Percentiles rank a stretch among this genome's conserved stretches.
phyloP scores from a whole-genome alignment of 2,329 filamentous ascomycete genomes.

The Lomentospora prolificans region DNA sequence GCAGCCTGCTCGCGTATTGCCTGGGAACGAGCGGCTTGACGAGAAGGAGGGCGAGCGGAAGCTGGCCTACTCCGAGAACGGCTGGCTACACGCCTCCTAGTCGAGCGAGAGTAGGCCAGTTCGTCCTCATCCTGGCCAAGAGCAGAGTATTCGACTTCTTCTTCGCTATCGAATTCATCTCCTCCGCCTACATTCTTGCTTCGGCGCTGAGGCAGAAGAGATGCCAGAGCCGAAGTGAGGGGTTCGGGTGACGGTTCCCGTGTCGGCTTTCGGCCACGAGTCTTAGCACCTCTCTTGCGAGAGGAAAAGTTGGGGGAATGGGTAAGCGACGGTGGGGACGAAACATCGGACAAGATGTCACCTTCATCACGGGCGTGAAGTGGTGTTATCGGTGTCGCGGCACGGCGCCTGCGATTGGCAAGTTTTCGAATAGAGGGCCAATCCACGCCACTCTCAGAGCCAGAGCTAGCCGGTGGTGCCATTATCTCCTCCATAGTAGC shows the following conservation, averaged over 20 bases:
- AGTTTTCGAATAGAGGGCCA: conserved; percentile 45
- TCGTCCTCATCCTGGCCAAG: conserved; percentile 47
- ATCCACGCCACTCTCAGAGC: conserved; percentile 31
- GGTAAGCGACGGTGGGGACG: conserved; percentile 56
- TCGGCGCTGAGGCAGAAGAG: conserved; percentile 42
- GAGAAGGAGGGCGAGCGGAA: conserved; percentile 15
- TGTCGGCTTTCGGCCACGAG: conserved; percentile 21
- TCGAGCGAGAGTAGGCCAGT: conserved; percentile 31
- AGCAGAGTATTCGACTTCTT: conserved; percentile 23
- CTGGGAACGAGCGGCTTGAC: conserved; percentile 16
- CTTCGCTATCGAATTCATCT: conserved; percentile 36
- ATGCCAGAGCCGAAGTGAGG: conserved; percentile 45
- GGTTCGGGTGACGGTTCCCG: conserved; percentile 27
- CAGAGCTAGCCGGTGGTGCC: conserved; percentile 47
- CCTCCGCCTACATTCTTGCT: conserved; percentile 28
- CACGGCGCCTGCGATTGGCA: conserved; percentile 33
- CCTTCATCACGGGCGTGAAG: conserved; percentile 14
- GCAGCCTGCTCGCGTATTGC: conserved; percentile 12
- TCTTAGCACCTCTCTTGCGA: conserved; percentile 16
- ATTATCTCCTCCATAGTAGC: conserved; percentile 33
- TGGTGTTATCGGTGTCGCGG: conserved; percentile 25
- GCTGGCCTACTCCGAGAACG: conserved; percentile 19
- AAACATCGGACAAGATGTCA: conserved; percentile 42
- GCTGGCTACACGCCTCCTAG: conserved; percentile 24
- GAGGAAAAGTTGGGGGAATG: conserved; percentile 50